A percentile compares a stretch with the other conserved stretches of the same genome.
Evolutionary conservation across 2,329 filamentous ascomycete genomes (phyloP).

Genomic region (Fusarium compactum): DNA sequence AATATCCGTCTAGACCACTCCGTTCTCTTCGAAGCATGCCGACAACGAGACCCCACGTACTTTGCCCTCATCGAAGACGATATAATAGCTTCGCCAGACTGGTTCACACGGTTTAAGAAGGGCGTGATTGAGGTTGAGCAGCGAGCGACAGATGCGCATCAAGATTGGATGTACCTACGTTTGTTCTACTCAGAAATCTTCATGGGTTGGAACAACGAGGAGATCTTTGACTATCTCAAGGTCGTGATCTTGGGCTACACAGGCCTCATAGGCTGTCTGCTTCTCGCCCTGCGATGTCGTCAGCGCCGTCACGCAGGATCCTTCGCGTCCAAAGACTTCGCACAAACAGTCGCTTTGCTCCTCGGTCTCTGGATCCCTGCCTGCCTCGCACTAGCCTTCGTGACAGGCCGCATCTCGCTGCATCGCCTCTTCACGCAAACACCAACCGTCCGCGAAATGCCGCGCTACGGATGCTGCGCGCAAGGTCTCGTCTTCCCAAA

Average conservation of each 20-base stretch:
- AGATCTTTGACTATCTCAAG: slow-evolving; percentile 48
- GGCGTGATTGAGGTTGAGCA: slow-evolving; percentile 49
- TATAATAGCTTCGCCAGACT: slow-evolving; percentile 52
- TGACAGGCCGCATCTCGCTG: slow-evolving; percentile 47
- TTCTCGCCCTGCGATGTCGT: slow-evolving; percentile 20
- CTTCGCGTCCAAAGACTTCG: slow-evolving; percentile 36
- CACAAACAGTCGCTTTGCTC: slow-evolving; percentile 46
- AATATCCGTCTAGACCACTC: slow-evolving; percentile 53
- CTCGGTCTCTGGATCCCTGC: slow-evolving; percentile 50
- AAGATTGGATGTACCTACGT: slow-evolving; percentile 54
- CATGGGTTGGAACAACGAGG: slow-evolving; percentile 56
- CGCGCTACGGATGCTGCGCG: slow-evolving; percentile 55
- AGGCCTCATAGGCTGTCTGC: slow-evolving; percentile 26
- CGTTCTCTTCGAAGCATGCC: slow-evolving; percentile 50
- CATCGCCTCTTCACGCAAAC: slow-evolving; percentile 43
- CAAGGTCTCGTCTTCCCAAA: slow-evolving; percentile 54
- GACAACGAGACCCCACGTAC: slow-evolving; percentile 47
- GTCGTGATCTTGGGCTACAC: slow-evolving; percentile 47
- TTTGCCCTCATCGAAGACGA: slow-evolving; percentile 56
- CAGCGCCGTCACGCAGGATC: slow-evolving; percentile 18
- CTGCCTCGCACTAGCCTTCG: slow-evolving; percentile 49
- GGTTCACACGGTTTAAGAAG: slow-evolving; percentile 48
- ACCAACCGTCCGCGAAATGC: slow-evolving; percentile 51
- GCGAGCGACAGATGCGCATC: slow-evolving; percentile 18
- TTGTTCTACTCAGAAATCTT: slow-evolving; percentile 55